These are phyloP conservation scores for Alnus rubra DNA, from an alignment of 306 rosid genomes.

Conservation along the genomic window DNA sequence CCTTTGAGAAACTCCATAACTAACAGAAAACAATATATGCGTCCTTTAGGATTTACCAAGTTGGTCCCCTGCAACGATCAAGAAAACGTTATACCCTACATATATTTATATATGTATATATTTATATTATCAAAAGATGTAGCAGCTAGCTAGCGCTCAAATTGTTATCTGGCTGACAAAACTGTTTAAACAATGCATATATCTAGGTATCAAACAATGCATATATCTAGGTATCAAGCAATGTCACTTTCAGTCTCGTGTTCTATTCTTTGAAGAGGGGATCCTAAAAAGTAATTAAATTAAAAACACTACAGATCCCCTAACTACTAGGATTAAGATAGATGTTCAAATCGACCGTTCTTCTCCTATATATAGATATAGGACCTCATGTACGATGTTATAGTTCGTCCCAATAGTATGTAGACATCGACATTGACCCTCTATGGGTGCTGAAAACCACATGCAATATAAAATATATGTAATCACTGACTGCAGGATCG, in stretches of 20 bases:
- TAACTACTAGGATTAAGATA: neutral
- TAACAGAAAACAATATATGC: slow-evolving; percentile 18
- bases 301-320: neutral
- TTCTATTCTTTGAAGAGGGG: neutral
- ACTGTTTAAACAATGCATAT: too few relatives aligned
- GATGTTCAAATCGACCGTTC: too few relatives aligned
- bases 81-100: neutral
- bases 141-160: too few relatives aligned
- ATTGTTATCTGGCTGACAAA: too few relatives aligned
- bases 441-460: neutral
- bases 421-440: too few relatives aligned
- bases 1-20: slow-evolving; percentile 39
- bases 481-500: neutral
- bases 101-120: too few relatives aligned
- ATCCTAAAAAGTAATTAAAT: neutral
- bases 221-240: too few relatives aligned
- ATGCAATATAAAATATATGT: neutral
- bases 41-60: slow-evolving; percentile 27
- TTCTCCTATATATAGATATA: too few relatives aligned
- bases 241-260: neutral
- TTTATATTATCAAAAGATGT: neutral
- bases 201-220: too few relatives aligned
- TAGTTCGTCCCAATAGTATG: too few relatives aligned
- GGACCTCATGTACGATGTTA: too few relatives aligned
- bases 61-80: slow-evolving; percentile 40